These are phyloP conservation scores for Pichia nanzhaoensis DNA, from an alignment of 805 yeast genomes.

Conservation along the genomic window DNA sequence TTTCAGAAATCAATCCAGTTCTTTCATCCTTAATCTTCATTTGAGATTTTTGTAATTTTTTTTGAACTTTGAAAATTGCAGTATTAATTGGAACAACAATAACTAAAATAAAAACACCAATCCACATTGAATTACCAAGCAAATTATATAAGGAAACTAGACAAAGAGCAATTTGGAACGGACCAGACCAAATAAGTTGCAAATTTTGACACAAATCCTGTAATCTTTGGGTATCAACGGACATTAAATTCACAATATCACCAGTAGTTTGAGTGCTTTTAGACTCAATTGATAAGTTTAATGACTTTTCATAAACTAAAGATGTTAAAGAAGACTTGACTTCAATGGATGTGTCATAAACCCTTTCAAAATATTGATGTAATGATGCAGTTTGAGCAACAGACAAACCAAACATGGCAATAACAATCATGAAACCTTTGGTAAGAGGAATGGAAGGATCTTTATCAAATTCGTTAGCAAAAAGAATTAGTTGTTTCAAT, in stretches of 20 bases:
- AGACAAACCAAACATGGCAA: conserved; percentile 68
- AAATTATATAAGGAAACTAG: conserved; percentile 62
- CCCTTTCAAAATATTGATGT: conserved; percentile 74
- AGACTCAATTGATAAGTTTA: conserved; percentile 65
- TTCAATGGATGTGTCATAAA: conserved; percentile 71
- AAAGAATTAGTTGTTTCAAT: conserved; percentile 56
- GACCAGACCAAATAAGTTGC: conserved; percentile 86
- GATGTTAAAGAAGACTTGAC: conserved; percentile 65
- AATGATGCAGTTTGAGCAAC: conserved; percentile 69
- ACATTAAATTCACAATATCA: conserved; percentile 90
- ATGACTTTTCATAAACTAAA: conserved; percentile 59
- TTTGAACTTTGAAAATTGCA: conserved; percentile 57
- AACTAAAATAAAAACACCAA: conserved; percentile 77
- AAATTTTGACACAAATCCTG: conserved; percentile 77
- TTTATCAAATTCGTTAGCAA: conserved; percentile 45
- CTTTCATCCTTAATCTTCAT: conserved; percentile 91
- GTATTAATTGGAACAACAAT: conserved; percentile 79
- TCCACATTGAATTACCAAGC: conserved; percentile 91
- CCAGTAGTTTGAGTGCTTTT: conserved; percentile 73
- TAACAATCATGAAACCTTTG: conserved; percentile 68
- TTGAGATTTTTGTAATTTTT: conserved; percentile 69
- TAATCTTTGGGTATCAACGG: conserved; percentile 85
- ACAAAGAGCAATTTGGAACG: conserved; percentile 78
- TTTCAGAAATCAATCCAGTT: conserved; percentile 81
- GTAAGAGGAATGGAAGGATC: conserved; percentile 52